phyloP scores from a whole-genome alignment of 352 stramenopile genomes.

The Pythium periplocum region DNA sequence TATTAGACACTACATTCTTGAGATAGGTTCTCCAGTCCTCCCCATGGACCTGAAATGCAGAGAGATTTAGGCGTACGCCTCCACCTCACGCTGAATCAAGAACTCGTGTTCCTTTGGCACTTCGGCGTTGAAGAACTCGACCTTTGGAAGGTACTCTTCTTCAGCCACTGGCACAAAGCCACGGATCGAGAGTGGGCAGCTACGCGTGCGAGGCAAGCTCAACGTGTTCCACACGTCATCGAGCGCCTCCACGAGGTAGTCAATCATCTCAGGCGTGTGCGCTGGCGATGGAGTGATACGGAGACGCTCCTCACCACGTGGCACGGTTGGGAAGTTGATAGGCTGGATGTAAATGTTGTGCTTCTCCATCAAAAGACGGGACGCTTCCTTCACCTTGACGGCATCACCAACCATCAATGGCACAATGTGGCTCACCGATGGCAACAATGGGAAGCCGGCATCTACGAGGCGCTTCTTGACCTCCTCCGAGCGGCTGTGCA shows the following conservation, averaged over 20 bases:
- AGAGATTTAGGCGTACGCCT: slow-evolving; percentile 31
- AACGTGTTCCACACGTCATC: slow-evolving; percentile 87
- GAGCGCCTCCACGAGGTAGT: slow-evolving; percentile 74
- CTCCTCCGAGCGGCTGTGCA: slow-evolving; percentile 81
- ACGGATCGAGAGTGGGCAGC: slow-evolving; percentile 25
- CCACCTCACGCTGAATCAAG: slow-evolving; percentile 26
- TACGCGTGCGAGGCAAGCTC: slow-evolving; percentile 47
- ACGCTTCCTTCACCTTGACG: slow-evolving; percentile 86
- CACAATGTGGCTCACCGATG: slow-evolving; percentile 87
- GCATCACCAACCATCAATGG: slow-evolving; percentile 86
- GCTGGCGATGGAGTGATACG: slow-evolving; percentile 82
- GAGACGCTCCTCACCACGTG: slow-evolving; percentile 85
- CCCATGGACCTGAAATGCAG: neutral
- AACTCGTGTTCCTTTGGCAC: slow-evolving; percentile 34
- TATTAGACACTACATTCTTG: neutral
- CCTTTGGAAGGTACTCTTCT: slow-evolving; percentile 73
- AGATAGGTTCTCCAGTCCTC: neutral
- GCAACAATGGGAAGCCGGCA: slow-evolving; percentile 79
- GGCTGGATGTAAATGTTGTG: slow-evolving; percentile 90
- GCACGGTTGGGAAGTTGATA: slow-evolving; percentile 91
- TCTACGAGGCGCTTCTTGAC: slow-evolving; percentile 84
- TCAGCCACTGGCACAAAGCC: slow-evolving; percentile 41
- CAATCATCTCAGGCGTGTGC: slow-evolving; percentile 87
- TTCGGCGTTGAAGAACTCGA: slow-evolving; percentile 70
- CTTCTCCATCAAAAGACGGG: slow-evolving; percentile 87